Evolutionary conservation across 2,329 filamentous ascomycete species (phyloP), one percentile per base, ranked within the genome.

Genomic region (Madurella fahalii): DNA sequence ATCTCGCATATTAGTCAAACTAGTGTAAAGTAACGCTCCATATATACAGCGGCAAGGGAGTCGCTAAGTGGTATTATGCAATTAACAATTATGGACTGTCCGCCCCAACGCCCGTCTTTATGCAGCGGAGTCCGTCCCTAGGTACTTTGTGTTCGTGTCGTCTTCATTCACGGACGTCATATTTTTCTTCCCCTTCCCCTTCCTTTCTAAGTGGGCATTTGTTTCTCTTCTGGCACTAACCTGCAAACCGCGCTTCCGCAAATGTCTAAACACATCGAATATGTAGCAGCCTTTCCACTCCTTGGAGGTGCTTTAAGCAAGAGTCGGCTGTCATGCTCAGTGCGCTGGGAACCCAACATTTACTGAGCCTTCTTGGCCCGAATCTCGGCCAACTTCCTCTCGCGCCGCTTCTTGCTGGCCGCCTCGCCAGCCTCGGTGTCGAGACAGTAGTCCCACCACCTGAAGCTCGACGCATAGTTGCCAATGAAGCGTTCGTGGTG

Each of bases 401-500:
- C 90, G 57, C 91, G 83, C 68, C 92, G 86, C 69, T 80, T 82
- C 84, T 91, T 92, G 65, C 87, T 82, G 40, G 93, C 90, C 73
- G 95, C 93, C 39, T 89, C 83, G 50, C 89, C 90, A 61, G 90
- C 90, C 80, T 99, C 93, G 58, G 94, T 99, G 74, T 96, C 92
- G 63, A 97, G 81, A 64, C 86, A 72, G 72, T 88, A 95, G 77
- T 99, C 94, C 94, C 94, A 99, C 94, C 94, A 99, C 72, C 93
- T 84, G 84, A 99, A 99, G 79, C 90, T 95, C 69, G 91, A 96
- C 49, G 93, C 80, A 72, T 97, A 99, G 79, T 99, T 99, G 65
- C 94, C 94, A 61, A 99, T 91, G 76, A 99, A 99, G 71, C 91
- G 90, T 79, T 99, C 94, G 76, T 99, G 94, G 76, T 99, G 94